phyloP scores from a whole-genome alignment of 2,329 filamentous ascomycete species.

The Orbilia blumenaviensis region DNA sequence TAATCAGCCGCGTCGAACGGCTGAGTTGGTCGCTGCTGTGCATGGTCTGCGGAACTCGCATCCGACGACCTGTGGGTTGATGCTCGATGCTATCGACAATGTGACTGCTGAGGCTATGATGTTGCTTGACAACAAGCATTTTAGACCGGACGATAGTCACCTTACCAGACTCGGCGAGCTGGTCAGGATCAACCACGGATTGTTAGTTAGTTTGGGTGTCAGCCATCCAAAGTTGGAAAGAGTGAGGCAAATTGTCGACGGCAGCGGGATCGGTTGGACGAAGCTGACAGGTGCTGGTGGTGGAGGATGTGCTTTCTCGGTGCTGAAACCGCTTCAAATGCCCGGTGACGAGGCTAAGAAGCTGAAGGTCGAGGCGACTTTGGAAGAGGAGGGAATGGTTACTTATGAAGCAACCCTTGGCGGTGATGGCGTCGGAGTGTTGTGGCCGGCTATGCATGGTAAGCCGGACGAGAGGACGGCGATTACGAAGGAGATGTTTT shows the following conservation, averaged over 20 bases:
- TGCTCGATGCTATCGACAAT: constrained; percentile 85
- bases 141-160: constrained; percentile 65
- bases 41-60: constrained; percentile 74
- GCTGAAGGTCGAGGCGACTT: constrained; percentile 70
- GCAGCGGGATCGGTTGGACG: constrained; percentile 91
- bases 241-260: constrained; percentile 88
- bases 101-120: constrained; percentile 69
- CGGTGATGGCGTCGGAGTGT: constrained; percentile 89
- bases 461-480: constrained; percentile 84
- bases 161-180: constrained; percentile 82
- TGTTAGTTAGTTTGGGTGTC: constrained; percentile 89
- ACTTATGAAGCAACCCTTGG: constrained; percentile 90
- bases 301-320: constrained; percentile 92
- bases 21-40: constrained; percentile 86
- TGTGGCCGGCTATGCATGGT: constrained; percentile 87
- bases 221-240: constrained; percentile 93
- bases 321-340: constrained; percentile 68
- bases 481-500: constrained; percentile 88
- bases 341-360: constrained; percentile 64
- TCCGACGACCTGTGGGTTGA: constrained; percentile 78
- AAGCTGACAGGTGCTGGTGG: constrained; percentile 96
- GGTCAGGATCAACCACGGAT: constrained; percentile 91
- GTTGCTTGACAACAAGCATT: constrained; percentile 72
- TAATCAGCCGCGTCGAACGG: constrained; percentile 83
- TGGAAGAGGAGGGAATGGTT: constrained; percentile 77